A percentile compares a stretch with the other conserved stretches of the same genome.
These are phyloP conservation scores for Zymoseptoria ardabiliae DNA, from an alignment of 2,329 filamentous ascomycete species.

Conservation along the genomic window DNA sequence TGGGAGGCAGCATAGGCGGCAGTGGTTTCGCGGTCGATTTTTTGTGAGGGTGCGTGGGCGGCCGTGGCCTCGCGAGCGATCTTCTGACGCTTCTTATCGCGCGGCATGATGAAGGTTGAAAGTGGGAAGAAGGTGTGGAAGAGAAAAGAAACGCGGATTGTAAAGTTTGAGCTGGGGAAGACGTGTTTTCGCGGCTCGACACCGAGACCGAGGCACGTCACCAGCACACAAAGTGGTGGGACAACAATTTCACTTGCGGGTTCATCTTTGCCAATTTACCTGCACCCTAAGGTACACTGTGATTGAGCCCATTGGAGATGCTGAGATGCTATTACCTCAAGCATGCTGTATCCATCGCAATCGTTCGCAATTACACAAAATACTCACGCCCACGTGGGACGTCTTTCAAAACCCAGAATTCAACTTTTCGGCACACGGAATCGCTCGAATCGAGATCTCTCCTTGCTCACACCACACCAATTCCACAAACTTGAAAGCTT, in stretches of 20 bases:
- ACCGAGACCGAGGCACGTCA: background rate
- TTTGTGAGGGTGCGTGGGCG: constrained; percentile 12
- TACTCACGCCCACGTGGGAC: background rate
- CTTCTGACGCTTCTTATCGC: background rate
- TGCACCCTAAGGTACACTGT: background rate
- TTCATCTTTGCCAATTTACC: background rate
- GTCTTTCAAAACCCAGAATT: background rate
- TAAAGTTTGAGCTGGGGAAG: background rate
- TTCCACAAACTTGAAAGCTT: background rate
- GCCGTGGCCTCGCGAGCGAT: constrained; percentile 4
- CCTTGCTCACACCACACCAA: background rate
- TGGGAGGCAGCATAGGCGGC: constrained; percentile 27
- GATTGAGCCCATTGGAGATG: background rate
- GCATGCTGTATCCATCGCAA: background rate
- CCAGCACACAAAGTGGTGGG: background rate
- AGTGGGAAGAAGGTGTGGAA: background rate
- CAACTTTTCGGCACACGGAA: background rate
- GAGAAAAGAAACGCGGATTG: background rate
- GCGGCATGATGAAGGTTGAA: background rate
- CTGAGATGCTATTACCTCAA: background rate
- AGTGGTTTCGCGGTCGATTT: constrained; percentile 8
- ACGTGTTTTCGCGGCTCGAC: background rate
- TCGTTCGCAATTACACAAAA: background rate
- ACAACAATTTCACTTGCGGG: background rate
- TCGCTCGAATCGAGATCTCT: background rate